Percentiles rank a stretch among this genome's conserved stretches.
These are phyloP conservation scores for Penicillium paxilli DNA, from an alignment of 495 filamentous ascomycete species.

Conservation along the genomic window DNA sequence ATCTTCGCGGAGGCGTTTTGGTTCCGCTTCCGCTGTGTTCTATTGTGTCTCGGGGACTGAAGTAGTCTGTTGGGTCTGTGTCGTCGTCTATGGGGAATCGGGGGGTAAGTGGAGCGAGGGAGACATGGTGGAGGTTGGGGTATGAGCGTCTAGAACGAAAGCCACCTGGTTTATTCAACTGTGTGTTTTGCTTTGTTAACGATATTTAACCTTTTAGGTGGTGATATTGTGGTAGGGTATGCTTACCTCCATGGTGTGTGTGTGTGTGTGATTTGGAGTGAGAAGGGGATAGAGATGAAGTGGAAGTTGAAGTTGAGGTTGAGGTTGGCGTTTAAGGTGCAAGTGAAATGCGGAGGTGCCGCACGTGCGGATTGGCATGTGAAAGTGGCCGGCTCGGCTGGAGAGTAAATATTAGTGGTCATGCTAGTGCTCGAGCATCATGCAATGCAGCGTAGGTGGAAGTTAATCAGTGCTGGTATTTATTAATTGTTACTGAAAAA, in stretches of 20 bases:
- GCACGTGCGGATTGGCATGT: constrained; percentile 24
- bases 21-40: background rate
- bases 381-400: constrained; percentile 15
- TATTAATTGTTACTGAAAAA: no score
- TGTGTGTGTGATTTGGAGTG: no score
- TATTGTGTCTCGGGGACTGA: constrained; percentile 22
- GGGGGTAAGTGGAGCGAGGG: constrained; percentile 66
- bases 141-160: constrained; percentile 48
- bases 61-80: constrained; percentile 31
- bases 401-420: no score
- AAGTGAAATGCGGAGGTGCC: constrained; percentile 33
- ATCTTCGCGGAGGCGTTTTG: constrained; percentile 28
- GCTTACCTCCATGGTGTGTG: constrained; percentile 29
- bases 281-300: no score
- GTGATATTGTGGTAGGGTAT: background rate
- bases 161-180: constrained; percentile 26
- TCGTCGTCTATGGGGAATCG: constrained; percentile 60
- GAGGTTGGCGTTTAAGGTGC: no score
- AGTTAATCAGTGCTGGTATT: no score
- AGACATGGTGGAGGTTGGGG: constrained; percentile 48
- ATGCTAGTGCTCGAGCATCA: background rate
- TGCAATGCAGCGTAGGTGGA: background rate
- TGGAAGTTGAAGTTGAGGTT: background rate
- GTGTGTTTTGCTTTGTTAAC: background rate
- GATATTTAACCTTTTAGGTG: no score